phyloP scores from a whole-genome alignment of 2,329 filamentous ascomycete species.

The Sclerotinia trifoliorum region DNA sequence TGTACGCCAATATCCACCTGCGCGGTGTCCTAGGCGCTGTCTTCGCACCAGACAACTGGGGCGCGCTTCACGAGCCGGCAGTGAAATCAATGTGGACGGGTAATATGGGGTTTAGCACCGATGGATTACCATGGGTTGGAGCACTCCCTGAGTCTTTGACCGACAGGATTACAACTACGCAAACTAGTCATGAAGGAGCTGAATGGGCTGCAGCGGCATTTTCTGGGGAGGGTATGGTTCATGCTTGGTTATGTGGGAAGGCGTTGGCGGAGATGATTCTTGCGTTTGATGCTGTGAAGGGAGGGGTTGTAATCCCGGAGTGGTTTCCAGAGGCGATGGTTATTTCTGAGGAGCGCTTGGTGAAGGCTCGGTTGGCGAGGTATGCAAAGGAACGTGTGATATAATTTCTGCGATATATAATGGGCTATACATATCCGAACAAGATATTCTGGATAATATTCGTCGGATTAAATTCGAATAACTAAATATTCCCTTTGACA shows the following conservation, averaged over 20 bases:
- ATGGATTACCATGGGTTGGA: slow-evolving; percentile 10
- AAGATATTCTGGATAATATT: background rate
- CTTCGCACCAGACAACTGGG: slow-evolving; percentile 44
- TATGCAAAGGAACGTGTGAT: background rate
- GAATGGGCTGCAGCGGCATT: slow-evolving; percentile 15
- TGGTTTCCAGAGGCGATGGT: slow-evolving; percentile 15
- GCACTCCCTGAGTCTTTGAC: background rate
- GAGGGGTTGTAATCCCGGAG: slow-evolving; percentile 29
- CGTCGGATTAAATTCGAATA: background rate
- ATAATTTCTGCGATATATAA: background rate
- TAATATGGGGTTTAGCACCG: slow-evolving; percentile 16
- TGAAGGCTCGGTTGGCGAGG: background rate
- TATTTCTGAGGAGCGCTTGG: slow-evolving; percentile 8
- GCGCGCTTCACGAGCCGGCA: slow-evolving; percentile 45
- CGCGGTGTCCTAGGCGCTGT: background rate
- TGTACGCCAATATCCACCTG: slow-evolving; percentile 12
- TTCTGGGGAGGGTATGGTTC: slow-evolving; percentile 16
- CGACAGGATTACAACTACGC: background rate
- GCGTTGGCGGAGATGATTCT: slow-evolving; percentile 45
- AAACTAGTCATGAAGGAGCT: background rate
- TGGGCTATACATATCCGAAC: background rate
- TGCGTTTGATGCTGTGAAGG: slow-evolving; percentile 37
- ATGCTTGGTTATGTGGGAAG: slow-evolving; percentile 42
- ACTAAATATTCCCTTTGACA: no score
- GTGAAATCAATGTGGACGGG: slow-evolving; percentile 37